Evolutionary conservation across 2,329 filamentous ascomycete genomes (phyloP), one percentile per base, ranked within the genome.

Genomic region (Penicillium sp.): DNA sequence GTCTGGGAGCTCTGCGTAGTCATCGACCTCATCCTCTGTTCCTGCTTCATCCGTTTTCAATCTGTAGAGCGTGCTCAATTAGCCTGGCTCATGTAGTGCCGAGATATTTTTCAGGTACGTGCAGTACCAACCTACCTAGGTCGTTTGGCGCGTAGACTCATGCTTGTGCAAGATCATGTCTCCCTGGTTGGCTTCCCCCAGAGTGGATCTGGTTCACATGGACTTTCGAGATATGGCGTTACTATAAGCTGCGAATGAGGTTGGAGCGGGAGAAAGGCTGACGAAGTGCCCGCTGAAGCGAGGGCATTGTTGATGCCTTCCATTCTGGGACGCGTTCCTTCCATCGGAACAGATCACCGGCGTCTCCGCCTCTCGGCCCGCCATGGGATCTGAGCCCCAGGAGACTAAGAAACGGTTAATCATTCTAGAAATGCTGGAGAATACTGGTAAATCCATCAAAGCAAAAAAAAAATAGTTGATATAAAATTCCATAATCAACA

Each of bases 241-340:
- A 37, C n/a, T 37, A 6, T 7, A 4, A n/a, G 6, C 5, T n/a
- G 33, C 8, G 33, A 37, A 27, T 16, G 22, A 16, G 7, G 5
- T 9, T 16, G 9, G 26, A 31, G 37, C 21, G 16, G 6, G n/a
- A 11, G 21, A n/a, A 14, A 9, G 26, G 19, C 29, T 6, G 29
- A 21, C 33, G 11, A 11, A 33, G 27, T 6, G 26, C 11, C 19
- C 11, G 29, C 14, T 48, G n/a, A 19, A 48, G 27, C 10, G 26
- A 31, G 16, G n/a, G 16, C 19, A 49, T 44, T 29, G 50, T 45
- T 39, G 39, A 45, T 46, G 55, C 22, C 29, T 57, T 57, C 44
- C 46, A 33, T 8, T 26, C 31, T 46, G 39, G 31, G 22, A 53
- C 44, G 31, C 21, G 44, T 54, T 19, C 21, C 35, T 47, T 14